Conservation (phyloP, 805 yeast species). For the Pichia phayaonensis region DNA sequence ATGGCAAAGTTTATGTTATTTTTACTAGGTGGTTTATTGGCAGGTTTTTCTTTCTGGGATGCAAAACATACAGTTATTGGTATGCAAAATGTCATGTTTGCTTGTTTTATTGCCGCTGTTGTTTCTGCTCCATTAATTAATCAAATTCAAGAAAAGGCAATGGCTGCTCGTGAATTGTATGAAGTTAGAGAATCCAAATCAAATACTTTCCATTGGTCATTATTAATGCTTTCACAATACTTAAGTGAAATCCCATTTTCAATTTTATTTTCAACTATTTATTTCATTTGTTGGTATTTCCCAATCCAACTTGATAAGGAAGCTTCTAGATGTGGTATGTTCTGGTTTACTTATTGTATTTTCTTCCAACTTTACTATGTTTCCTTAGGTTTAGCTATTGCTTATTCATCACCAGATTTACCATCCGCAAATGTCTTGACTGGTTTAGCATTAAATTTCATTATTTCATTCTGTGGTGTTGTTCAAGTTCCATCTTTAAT, state of each 20-base stretch:
- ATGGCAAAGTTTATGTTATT: conserved; percentile 38
- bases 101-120: conserved; percentile 47
- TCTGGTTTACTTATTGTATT: conserved; percentile 27
- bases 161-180: conserved; percentile 49
- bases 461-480: conserved; percentile 64
- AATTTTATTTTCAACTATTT: conserved; percentile 40
- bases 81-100: conserved; percentile 50
- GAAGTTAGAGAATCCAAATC: conserved; percentile 68
- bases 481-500: conserved; percentile 46
- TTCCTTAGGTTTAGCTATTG: conserved; percentile 44
- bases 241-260: conserved; percentile 57
- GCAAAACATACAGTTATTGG: conserved; percentile 45
- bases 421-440: conserved; percentile 58
- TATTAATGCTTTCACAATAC: conserved; percentile 45
- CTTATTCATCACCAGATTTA: conserved; percentile 55
- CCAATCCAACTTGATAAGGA: conserved; percentile 30
- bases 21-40: conserved; percentile 35
- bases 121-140: conserved; percentile 52
- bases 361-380: conserved; percentile 39
- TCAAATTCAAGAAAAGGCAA: conserved; percentile 56
- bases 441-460: conserved; percentile 48
- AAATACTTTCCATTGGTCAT: conserved; percentile 67
- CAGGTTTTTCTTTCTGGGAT: conserved; percentile 56
- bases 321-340: conserved; percentile 41
- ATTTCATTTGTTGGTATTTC: conserved; percentile 34